Conservation (phyloP, 768 basidiomycete species). For the Plicaturopsis crispa region DNA sequence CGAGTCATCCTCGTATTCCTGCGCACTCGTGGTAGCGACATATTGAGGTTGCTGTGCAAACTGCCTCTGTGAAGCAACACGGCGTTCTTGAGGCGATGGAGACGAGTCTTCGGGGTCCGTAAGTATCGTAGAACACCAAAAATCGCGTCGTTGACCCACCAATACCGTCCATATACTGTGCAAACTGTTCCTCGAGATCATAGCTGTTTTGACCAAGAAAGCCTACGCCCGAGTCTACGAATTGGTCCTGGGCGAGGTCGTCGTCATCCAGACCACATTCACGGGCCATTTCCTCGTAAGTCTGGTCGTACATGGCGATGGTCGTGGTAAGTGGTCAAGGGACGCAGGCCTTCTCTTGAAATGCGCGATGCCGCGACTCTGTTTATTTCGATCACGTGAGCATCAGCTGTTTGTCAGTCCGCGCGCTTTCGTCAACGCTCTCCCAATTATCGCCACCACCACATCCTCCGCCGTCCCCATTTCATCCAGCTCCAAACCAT, state of each 20-base stretch:
- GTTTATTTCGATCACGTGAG: no score
- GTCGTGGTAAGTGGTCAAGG: no score
- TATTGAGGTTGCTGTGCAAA: conserved; percentile 1
- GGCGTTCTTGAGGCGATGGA: conserved; percentile 25
- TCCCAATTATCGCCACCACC: no score
- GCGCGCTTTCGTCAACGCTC: no score
- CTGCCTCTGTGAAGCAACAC: conserved; percentile 1
- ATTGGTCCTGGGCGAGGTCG: background rate
- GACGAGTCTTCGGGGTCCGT: conserved; percentile 21
- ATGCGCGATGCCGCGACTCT: no score
- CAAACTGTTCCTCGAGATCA: conserved; percentile 1
- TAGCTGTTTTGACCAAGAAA: conserved; percentile 3
- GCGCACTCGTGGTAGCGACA: conserved; percentile 3
- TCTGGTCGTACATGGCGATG: conserved; percentile 2
- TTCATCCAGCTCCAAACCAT: no score
- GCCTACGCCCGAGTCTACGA: background rate
- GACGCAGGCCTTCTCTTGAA: no score
- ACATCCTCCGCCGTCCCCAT: no score
- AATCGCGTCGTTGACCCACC: conserved; percentile 25
- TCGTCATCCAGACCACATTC: conserved; percentile 11
- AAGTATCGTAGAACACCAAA: conserved; percentile 28
- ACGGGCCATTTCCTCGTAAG: conserved; percentile 7
- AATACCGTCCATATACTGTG: conserved; percentile 6
- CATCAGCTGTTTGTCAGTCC: no score
- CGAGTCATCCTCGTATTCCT: conserved; percentile 6